Evolutionary conservation across 176 grass and related monocot genomes (phyloP), one percentile per base, ranked within the genome.

Genomic region (Ampelocalamus luodianensis): DNA sequence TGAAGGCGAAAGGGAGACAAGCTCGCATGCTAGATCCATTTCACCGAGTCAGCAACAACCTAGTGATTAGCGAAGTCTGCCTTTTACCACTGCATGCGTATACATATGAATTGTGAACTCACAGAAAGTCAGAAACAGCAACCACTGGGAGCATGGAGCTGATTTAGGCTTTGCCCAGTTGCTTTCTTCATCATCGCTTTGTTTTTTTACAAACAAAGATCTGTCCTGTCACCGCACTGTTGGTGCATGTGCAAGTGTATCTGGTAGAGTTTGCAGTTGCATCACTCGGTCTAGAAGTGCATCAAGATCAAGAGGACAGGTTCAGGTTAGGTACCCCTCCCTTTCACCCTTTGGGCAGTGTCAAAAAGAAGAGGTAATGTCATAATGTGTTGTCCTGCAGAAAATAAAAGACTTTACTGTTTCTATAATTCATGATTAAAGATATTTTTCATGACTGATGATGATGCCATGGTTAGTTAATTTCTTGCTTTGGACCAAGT

Each of bases 311-410:
- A 27, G 44, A 82, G 18, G 36, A 15, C 20, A 67, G 68, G 76
- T 68, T 79, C 46, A 45, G 81, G 68, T 72, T 89, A 74, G 67
- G 68, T 89, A 73, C 32, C 48, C 76, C 67, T 85, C 81, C 49
- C 68, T 74, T n/a, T 85, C 81, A 76, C 50, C 59, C 37, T 72
- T 64, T 66, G 54, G 65, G 17, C 65, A 54, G 23, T 72, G 74
- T 72, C 73, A 88, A 63, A 71, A 65, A 49, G 12, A 59, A 46
- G 20, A 46, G 49, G 51, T 44, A 37, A 13, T 43, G 18, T 53
- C 62, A 65, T 8, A 5, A 34, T 6, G 48, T 48, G 27, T 34
- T 51, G 8, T 20, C 46, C 15, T 20, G 45, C 26, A 48, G 48
- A 22, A 48, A 26, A 26, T 1, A 13, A 61, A 12, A 61, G 29